Percentiles rank a stretch among this genome's conserved stretches.
Conservation (phyloP, 441 rosid genomes). For the Croton setiger region DNA sequence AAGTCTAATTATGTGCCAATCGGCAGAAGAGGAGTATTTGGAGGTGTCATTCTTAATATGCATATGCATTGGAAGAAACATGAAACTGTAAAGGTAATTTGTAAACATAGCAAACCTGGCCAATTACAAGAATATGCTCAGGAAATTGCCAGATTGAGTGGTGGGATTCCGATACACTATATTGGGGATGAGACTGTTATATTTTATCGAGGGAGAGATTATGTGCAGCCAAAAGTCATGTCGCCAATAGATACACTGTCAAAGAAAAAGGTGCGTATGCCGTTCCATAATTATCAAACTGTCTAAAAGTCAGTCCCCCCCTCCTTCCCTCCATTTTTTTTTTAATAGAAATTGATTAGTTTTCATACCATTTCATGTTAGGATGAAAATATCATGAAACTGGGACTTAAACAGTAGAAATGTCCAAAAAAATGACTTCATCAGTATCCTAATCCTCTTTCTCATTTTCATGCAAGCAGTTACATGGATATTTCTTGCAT, state of each 20-base stretch:
- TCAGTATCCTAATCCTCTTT: background rate
- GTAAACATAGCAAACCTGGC: constrained; percentile 78
- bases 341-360: background rate
- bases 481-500: background rate
- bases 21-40: constrained; percentile 71
- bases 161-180: constrained; percentile 76
- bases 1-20: constrained; percentile 62
- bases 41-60: constrained; percentile 90
- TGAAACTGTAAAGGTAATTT: constrained; percentile 88
- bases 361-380: background rate
- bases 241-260: constrained; percentile 88
- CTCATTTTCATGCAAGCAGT: background rate
- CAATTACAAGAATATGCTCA: constrained; percentile 63
- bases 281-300: constrained; percentile 1
- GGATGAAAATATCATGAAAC: constrained; percentile 9
- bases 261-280: constrained; percentile 57
- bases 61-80: constrained; percentile 93
- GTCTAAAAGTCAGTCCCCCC: background rate
- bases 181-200: constrained; percentile 69
- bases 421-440: background rate
- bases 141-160: constrained; percentile 86
- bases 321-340: background rate
- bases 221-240: constrained; percentile 92
- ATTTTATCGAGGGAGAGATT: constrained; percentile 86
- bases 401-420: background rate